Evolutionary conservation across 2,329 filamentous ascomycete species (phyloP), one percentile per base, ranked within the genome.

Genomic region (Esteya vermicola): DNA sequence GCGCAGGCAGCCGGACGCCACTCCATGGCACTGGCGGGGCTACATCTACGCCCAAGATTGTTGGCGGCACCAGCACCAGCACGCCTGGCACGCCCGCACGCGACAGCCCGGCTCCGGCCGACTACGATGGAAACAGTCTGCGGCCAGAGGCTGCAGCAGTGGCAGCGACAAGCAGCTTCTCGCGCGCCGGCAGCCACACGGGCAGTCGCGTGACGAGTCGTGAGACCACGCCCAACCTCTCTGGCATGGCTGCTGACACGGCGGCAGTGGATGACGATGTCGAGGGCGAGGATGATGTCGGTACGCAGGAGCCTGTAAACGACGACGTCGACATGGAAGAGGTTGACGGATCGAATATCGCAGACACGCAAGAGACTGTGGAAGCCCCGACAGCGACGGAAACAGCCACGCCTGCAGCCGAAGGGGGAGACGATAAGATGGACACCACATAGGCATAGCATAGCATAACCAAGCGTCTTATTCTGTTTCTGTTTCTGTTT

Each of bases 321-420:
- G 73, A 75, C 42, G 76, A 81, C 51, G 62, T 70, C 19, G 68
- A 70, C 30, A 79, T 80, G 70, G 63, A 64, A 9, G 75, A 75
- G 43, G 61, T 64, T 21, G 33, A 19, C 18, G 45, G n/a, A n/a
- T n/a, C n/a, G n/a, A n/a, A 43, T 5, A n/a, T 27, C 7, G 20
- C 13, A 1, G 33, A 26, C 18, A 22, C 28, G 1, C 33, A 4
- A 6, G 26, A 39, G 25, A 13, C 34, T 3, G 33, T 27, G 6
- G 20, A 9, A 9, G 28, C 19, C n/a, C n/a, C n/a, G n/a, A 21
- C 10, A 33, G 25, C 19, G 33, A 16, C 39, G n/a, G 22, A 7
- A 10, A 28, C 6, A 3, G 18, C 27, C 27, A 26, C 20, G 12
- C n/a, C 26, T 1, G 23, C 31, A 36, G 67, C 74, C 21, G 60